phyloP scores from a whole-genome alignment of 768 basidiomycete genomes.

The Rhodosporidiobolus odoratus region DNA sequence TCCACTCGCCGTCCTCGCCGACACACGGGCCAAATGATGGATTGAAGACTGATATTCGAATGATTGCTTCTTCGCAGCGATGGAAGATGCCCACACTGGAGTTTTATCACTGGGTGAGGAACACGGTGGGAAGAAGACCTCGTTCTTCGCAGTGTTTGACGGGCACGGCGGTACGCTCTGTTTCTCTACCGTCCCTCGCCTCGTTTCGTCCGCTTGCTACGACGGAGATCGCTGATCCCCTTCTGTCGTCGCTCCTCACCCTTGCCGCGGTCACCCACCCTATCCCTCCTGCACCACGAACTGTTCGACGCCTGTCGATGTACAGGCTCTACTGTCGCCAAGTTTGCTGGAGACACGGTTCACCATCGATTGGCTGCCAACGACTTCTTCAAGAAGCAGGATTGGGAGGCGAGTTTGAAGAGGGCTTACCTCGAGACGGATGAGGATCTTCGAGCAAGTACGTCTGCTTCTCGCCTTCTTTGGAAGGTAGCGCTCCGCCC shows the following conservation, averaged over 20 bases:
- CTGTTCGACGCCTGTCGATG: slow-evolving; percentile 11
- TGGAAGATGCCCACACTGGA: slow-evolving; percentile 85
- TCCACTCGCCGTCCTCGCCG: too few relatives aligned
- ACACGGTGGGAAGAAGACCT: slow-evolving; percentile 41
- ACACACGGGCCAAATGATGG: too few relatives aligned
- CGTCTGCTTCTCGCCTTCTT: slow-evolving; percentile 18
- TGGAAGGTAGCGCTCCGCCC: too few relatives aligned
- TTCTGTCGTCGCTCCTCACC: neutral
- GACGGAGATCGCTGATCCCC: neutral
- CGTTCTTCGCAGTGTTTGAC: slow-evolving; percentile 96
- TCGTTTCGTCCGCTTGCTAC: neutral
- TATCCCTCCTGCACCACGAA: neutral
- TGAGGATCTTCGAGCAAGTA: slow-evolving; percentile 82
- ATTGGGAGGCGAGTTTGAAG: slow-evolving; percentile 75
- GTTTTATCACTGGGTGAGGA: slow-evolving; percentile 34
- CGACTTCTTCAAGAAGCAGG: slow-evolving; percentile 62
- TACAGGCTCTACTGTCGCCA: slow-evolving; percentile 73
- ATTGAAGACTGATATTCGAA: too few relatives aligned
- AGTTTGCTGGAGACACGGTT: slow-evolving; percentile 76
- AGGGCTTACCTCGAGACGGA: slow-evolving; percentile 87
- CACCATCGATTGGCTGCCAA: slow-evolving; percentile 71
- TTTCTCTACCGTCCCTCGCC: neutral
- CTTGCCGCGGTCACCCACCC: neutral
- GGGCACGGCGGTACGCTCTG: slow-evolving; percentile 80
- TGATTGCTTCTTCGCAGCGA: too few relatives aligned